Evolutionary conservation across 768 basidiomycete genomes (phyloP).

Genomic region (Myochromella boudieri): DNA sequence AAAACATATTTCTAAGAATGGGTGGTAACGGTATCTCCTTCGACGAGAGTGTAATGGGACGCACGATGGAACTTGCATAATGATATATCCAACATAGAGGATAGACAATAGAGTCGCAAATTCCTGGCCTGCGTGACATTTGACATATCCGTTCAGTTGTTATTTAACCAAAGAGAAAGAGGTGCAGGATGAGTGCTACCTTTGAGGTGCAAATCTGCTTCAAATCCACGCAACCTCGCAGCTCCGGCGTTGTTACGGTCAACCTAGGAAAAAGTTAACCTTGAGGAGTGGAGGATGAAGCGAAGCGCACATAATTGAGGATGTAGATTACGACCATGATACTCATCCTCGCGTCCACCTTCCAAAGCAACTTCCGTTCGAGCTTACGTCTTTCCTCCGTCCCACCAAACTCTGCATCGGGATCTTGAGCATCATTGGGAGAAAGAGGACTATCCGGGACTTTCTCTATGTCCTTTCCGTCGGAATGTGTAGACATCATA

Average conservation of each 20-base stretch:
- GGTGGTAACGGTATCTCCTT: not conserved
- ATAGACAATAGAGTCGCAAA: conserved; percentile 62
- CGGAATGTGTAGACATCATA: conserved; percentile 20
- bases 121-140: conserved; percentile 32
- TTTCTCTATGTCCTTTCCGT: conserved; percentile 18
- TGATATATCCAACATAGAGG: conserved; percentile 65
- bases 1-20: conserved; percentile 59
- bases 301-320: conserved; percentile 35
- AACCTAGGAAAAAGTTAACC: conserved; percentile 43
- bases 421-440: conserved; percentile 14
- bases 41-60: conserved; percentile 17
- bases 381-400: conserved; percentile 23
- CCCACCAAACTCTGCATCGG: conserved; percentile 29
- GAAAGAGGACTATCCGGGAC: not conserved
- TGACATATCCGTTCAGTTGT: not conserved
- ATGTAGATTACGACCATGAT: conserved; percentile 49
- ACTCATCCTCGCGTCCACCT: conserved; percentile 51
- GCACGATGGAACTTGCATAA: conserved; percentile 75
- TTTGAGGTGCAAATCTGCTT: conserved; percentile 54
- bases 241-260: conserved; percentile 74
- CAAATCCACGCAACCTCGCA: conserved; percentile 65
- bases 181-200: conserved; percentile 25
- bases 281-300: not conserved
- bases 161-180: not conserved
- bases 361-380: conserved; percentile 40